Base-by-base conservation (phyloP, 257 asterid genomes). In the Eustoma russellianum region DNA sequence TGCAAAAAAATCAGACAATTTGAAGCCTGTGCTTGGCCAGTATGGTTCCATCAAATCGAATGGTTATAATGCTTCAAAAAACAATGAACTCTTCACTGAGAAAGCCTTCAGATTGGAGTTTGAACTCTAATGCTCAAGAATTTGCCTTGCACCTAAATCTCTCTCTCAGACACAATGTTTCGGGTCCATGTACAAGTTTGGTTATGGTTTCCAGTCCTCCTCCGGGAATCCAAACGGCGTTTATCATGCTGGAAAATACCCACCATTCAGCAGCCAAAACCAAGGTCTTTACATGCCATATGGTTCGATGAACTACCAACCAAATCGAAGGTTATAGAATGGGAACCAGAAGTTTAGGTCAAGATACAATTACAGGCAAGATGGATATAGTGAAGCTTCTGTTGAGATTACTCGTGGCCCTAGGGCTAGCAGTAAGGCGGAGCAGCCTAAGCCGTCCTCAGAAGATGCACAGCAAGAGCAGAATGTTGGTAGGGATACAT, bases 361-460 rank as follows among this genome's bases (percentile, higher is more conserved):
- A 2, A 68, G 77, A 64, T 82, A 66, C 13, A 67, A 66, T 49
- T 64, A 59, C 45, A 64, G 73, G 75, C 77, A 74, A 64, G 71
- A 72, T 51, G 90, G 93, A 52, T 81, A 75, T 46, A 17, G 41
- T 45, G 86, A 72, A 64, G 70, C 72, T 35, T 64, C 61, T 7
- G 55, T 61, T 5, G 95, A 89, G 74, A 48, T 89, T 34, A 83
- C 86, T 49, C 83, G 97, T 56, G 97, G 97, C 57, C 97, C 97
- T 46, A 79, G 97, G 59, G 83, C 78, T 16, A 71, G 69, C 45
- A 56, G 33, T 18, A 67, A 61, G 66, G 73, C 46, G 51, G 72
- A 57, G 57, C 57, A 73, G 17, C 9, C 63, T 5, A 73, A 72
- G 44, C 56, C 24, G 47, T 53, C 67, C 28, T 60, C 74, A 30